Base-by-base conservation (phyloP, 2,329 filamentous ascomycete genomes). In the Venturia aucupariae region DNA sequence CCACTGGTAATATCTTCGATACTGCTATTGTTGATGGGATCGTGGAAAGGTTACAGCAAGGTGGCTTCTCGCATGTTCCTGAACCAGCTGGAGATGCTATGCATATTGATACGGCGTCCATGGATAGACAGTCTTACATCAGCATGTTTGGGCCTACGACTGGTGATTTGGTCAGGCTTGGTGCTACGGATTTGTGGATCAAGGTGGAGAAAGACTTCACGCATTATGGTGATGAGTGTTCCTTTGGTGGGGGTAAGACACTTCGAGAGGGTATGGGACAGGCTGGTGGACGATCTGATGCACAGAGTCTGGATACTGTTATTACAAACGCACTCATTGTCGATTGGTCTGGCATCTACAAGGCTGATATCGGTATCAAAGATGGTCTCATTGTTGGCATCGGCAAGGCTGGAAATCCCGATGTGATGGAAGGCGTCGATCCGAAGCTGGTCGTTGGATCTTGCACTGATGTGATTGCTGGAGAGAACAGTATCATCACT, bases 261-360 rank as follows among this genome's bases (percentile, higher is more conserved):
- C 78, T 97, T 65, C 84, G 93, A 67, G 93, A 97, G 75, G 93
- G 93, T 39, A 97, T 97, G 92, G 93, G 92, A 3, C 92, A 97
- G 78, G 90, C 92, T 5, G 88, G 87, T 30, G 92, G 90, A 4
- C 82, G 90, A 54, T 77, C 83, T 0, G 88, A 93, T 70, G 79
- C 81, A 2, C 86, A 92, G 30, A 86, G 85, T 30, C 78, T 97
- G 65, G 93, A 97, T 73, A 84, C 93, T 59, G 90, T 96, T 30
- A 85, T 97, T 66, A 90, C 87, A 1, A 97, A 97, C 71, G 93
- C 92, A 5, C 78, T 97, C 68, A 88, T 97, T 44, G 82, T 97
- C 24, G 93, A 97, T 77, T 95, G 89, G 84, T 88, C 84, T 0
- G 93, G 93, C 60, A 96, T 97, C 72, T 95, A 90, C 81, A 97